phyloP scores from a whole-genome alignment of 2,329 filamentous ascomycete species.

The Aspergillus eucalypticola region DNA sequence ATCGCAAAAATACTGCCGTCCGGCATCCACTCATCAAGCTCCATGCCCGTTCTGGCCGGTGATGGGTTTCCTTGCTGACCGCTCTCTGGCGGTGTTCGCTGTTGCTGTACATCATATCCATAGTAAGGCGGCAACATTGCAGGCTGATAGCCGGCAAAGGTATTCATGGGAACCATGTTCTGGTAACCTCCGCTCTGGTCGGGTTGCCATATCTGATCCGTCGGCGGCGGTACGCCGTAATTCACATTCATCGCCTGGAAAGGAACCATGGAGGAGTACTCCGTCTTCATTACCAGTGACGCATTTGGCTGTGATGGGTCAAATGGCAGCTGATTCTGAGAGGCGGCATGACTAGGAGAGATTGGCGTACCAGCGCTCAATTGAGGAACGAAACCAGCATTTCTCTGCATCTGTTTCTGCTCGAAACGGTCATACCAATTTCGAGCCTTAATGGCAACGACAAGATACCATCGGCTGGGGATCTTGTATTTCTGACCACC shows the following conservation, averaged over 20 bases:
- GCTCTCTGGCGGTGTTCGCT: slow-evolving; percentile 15
- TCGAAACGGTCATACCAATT: slow-evolving; percentile 36
- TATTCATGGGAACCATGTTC: slow-evolving; percentile 18
- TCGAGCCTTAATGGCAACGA: slow-evolving; percentile 34
- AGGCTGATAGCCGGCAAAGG: slow-evolving; percentile 21
- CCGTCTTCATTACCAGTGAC: slow-evolving; percentile 18
- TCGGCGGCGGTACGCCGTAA: slow-evolving; percentile 22
- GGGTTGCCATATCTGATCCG: slow-evolving; percentile 28
- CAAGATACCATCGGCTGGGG: slow-evolving; percentile 35
- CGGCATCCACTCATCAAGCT: slow-evolving; percentile 34
- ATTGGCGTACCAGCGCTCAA: slow-evolving; percentile 4
- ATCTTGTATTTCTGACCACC: slow-evolving; percentile 35
- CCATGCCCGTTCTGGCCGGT: slow-evolving; percentile 27
- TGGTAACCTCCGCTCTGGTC: slow-evolving; percentile 19
- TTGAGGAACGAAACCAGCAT: slow-evolving; percentile 12
- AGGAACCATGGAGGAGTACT: slow-evolving; percentile 16
- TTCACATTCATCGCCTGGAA: slow-evolving; percentile 23
- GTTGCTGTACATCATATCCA: slow-evolving; percentile 24
- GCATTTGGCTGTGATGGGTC: slow-evolving; percentile 12
- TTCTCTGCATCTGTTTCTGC: slow-evolving; percentile 22
- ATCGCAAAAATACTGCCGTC: slow-evolving; percentile 32
- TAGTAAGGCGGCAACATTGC: slow-evolving; percentile 25
- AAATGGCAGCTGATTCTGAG: slow-evolving; percentile 12
- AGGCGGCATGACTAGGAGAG: neutral
- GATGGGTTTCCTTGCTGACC: slow-evolving; percentile 15